Conservation (phyloP, 805 yeast genomes). For the Candida silvicultrix region DNA sequence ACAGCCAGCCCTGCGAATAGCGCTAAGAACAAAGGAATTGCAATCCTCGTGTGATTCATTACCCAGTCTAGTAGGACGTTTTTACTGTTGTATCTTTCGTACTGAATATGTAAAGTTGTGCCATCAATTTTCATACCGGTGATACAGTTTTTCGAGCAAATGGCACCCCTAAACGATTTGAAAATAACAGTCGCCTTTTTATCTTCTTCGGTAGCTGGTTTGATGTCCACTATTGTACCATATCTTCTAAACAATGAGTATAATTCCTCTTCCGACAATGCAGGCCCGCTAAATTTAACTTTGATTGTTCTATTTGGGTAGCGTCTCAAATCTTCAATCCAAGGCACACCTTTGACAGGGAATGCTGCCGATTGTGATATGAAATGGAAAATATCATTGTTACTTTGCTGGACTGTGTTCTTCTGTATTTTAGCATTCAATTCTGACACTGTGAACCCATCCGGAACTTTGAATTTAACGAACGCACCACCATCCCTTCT, state of each 20-base stretch:
- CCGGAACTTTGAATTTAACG: constrained; percentile 66
- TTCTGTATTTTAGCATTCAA: constrained; percentile 45
- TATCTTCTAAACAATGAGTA: constrained; percentile 81
- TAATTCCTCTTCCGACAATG: constrained; percentile 72
- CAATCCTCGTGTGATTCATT: constrained; percentile 71
- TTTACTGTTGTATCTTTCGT: constrained; percentile 48
- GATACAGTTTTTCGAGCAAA: constrained; percentile 84
- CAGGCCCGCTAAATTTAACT: constrained; percentile 71
- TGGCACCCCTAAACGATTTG: constrained; percentile 56
- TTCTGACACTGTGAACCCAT: constrained; percentile 39
- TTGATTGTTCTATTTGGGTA: constrained; percentile 59
- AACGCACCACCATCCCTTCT: constrained; percentile 91
- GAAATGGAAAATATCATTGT: constrained; percentile 31
- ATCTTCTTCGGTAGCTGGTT: constrained; percentile 32
- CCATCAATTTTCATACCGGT: constrained; percentile 68
- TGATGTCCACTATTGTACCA: constrained; percentile 74
- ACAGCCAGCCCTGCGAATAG: constrained; percentile 77
- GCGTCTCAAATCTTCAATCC: constrained; percentile 91
- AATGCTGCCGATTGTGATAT: constrained; percentile 49
- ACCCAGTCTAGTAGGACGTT: constrained; percentile 53
- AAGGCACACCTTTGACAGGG: constrained; percentile 86
- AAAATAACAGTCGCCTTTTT: constrained; percentile 49
- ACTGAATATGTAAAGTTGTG: constrained; percentile 69
- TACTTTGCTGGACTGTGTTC: constrained; percentile 36
- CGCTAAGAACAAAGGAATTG: constrained; percentile 77